Evolutionary conservation across 2,329 filamentous ascomycete genomes (phyloP), one percentile per base, ranked within the genome.

Genomic region (Tolypocladium nubicola): DNA sequence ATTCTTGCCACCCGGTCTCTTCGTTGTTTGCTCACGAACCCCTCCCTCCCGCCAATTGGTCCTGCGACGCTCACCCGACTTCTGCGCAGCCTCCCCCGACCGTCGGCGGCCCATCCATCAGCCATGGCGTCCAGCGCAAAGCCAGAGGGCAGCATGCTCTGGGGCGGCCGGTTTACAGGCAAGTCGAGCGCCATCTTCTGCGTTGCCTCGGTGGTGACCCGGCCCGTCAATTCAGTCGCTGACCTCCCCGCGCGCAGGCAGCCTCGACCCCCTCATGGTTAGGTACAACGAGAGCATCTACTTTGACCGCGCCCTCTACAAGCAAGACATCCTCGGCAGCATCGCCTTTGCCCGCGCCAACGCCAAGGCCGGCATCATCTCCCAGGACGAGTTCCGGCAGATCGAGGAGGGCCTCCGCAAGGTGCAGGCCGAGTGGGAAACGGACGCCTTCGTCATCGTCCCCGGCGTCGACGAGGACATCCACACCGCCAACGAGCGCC

Each of bases 321-420:
- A 84, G 60, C 83, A 94, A 70, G 90, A 95, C 66, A 91, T 95
- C 65, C 80, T 81, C 13, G 90, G 90, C 63, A 86, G 81, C 58
- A 88, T 95, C 63, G 89, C 90, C 14, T 95, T 89, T 69, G 90
- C 90, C 56, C 80, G 88, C 58, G 89, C 89, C 58, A 95, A 95
- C 74, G 77, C 78, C 63, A 89, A 89, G 70, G 79, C 79, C 53
- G 86, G 87, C 63, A 90, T 94, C 68, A 79, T 96, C 54, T 87
- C 84, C 35, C 67, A 80, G 37, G 80, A 83, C 58, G 90, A 95
- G 70, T 92, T 95, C 71, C 67, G 76, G 56, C 79, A 84, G 67
- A 90, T 95, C 67, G 86, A 92, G 74, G 72, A 76, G 49, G 90
- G 90, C 35, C 81, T 95, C 60, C 75, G 76, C 47, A 74, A 75